Evolutionary conservation across 2,329 filamentous ascomycete species (phyloP).

Genomic region (Zarea fungicola): DNA sequence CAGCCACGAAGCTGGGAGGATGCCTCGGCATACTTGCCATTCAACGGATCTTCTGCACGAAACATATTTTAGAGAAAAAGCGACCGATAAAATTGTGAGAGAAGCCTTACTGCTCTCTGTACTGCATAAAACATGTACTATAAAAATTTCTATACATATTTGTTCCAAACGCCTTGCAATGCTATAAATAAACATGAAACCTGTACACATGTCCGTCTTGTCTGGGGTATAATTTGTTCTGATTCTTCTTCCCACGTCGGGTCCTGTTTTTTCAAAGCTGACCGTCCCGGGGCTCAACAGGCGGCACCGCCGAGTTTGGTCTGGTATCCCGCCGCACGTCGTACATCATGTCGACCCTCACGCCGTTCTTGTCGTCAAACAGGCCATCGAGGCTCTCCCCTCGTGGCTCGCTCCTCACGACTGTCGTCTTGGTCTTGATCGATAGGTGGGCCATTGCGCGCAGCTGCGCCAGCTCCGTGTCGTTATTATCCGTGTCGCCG

Average conservation of each 20-base stretch:
- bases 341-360: constrained; percentile 16
- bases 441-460: constrained; percentile 14
- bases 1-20: background rate
- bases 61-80: background rate
- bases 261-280: background rate
- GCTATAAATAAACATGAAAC: background rate
- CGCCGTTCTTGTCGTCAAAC: constrained; percentile 13
- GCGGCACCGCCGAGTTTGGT: constrained; percentile 12
- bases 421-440: constrained; percentile 16
- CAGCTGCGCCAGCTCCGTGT: constrained; percentile 13
- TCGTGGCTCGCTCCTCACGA: constrained; percentile 8
- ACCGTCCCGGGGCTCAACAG: background rate
- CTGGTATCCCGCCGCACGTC: constrained; percentile 15
- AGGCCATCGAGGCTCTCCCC: constrained; percentile 14
- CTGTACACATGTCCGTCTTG: background rate
- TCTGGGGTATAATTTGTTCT: background rate
- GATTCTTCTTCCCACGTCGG: background rate
- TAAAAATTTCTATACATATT: background rate
- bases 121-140: background rate
- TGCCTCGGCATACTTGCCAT: background rate
- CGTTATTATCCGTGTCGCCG: constrained; percentile 2
- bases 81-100: background rate
- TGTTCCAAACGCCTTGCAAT: background rate
- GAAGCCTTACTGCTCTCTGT: background rate
- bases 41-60: background rate